Base-by-base conservation (phyloP, 23 red algal species). In the Agarophyton chilense region DNA sequence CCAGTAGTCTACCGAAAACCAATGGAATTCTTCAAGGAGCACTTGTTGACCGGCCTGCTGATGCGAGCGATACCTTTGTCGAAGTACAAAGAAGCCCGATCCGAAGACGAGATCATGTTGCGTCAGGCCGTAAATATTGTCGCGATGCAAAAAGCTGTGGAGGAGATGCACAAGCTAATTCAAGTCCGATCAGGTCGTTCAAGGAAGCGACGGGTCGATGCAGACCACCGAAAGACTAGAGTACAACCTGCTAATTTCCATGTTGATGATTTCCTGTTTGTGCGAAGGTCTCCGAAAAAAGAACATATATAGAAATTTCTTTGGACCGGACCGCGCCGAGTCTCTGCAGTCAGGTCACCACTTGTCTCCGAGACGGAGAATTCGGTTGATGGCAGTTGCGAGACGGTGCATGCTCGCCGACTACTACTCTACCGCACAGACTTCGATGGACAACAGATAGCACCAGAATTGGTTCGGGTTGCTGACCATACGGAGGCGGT, bases 121-220 rank as follows among this genome's bases (percentile, higher is more conserved):
- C 13, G 42, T 49, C 68, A 90, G 49, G 5, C 79, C 4, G 1
- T 65, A n/a, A 33, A 49, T 26, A 78, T 79, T 61, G 71, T 79
- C 1, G 28, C 7, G 22, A 43, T 49, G 16, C 86, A 90, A 50
- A 53, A 19, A 44, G 71, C 50, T 1, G 2, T 68, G 68, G 53
- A 79, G 47, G 4, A 62, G 22, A 78, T 90, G 86, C 86, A 90
- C 19, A 56, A 44, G 22, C 10, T 77, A 40, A 38, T 77, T 21
- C 21, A 7, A 31, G 7, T 12, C 2, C 42, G 31, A 4, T 38
- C 36, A 2, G 22, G 12, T 9, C 10, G 2, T 2, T n/a, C 3
- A 18, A 6, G 66, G 19, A 22, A 75, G 67, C 43, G 47, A 26
- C 22, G 42, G 4, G 33, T 88, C 50, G 11, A 77, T 8, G 2